Conservation (phyloP, 2,329 filamentous ascomycete genomes). For the Scytalidium sp. region DNA sequence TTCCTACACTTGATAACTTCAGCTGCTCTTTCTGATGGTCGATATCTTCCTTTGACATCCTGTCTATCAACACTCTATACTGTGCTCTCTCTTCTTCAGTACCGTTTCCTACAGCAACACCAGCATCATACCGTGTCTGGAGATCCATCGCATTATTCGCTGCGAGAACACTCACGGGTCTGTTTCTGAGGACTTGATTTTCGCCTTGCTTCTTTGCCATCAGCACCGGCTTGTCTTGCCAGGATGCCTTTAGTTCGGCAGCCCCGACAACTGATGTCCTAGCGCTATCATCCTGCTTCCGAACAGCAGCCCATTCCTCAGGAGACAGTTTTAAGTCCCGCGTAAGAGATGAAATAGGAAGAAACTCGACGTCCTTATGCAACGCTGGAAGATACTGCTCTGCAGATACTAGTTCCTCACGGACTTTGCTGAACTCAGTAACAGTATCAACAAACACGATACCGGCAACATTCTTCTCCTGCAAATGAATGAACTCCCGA, state of each 20-base stretch:
- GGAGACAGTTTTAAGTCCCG: conserved; percentile 4
- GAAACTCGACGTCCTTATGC: conserved; percentile 3
- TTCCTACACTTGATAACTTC: conserved; percentile 5
- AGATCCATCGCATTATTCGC: background rate
- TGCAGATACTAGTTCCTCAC: too few relatives aligned
- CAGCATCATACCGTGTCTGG: conserved; percentile 3
- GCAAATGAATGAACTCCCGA: conserved; percentile 12
- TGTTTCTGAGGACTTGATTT: background rate
- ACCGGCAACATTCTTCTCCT: conserved; percentile 11
- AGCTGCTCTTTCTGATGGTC: conserved; percentile 9
- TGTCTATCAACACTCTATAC: too few relatives aligned
- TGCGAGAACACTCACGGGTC: background rate
- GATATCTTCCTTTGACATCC: too few relatives aligned
- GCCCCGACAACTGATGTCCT: conserved; percentile 1
- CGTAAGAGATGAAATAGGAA: conserved; percentile 1
- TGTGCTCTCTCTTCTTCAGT: background rate
- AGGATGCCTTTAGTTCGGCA: conserved; percentile 6
- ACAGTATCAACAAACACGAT: conserved; percentile 16
- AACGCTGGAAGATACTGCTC: conserved; percentile 2
- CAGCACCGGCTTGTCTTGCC: conserved; percentile 3
- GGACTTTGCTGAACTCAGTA: conserved; percentile 8
- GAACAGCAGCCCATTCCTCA: conserved; percentile 6
- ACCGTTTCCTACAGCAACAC: conserved; percentile 1
- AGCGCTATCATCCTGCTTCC: background rate
- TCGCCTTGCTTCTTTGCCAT: background rate